Conservation (phyloP, 495 filamentous ascomycete species). For the Penicillium subrubescens region DNA sequence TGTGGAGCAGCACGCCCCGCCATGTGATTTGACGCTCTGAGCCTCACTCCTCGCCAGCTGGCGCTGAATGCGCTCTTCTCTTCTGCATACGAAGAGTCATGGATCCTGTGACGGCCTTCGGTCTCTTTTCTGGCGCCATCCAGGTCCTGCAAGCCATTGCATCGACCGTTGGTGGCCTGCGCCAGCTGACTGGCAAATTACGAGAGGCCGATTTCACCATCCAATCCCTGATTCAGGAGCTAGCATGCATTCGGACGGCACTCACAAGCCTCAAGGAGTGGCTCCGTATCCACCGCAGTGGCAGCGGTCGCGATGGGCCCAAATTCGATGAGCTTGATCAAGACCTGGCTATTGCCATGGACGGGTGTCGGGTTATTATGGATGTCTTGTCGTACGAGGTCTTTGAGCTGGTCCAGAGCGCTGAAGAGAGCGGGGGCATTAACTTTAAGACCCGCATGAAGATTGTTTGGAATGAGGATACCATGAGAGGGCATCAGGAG, state of each 20-base stretch:
- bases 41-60: not conserved
- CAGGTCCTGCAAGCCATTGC: conserved; percentile 37
- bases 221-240: conserved; percentile 40
- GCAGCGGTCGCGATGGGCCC: conserved; percentile 27
- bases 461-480: conserved; percentile 47
- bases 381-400: conserved; percentile 44
- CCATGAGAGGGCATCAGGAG: conserved; percentile 43
- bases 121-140: conserved; percentile 32
- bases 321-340: conserved; percentile 31
- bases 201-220: conserved; percentile 47
- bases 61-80: not conserved
- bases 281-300: conserved; percentile 28
- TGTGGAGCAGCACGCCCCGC: conserved; percentile 5
- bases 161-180: conserved; percentile 37
- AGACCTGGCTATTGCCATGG: conserved; percentile 41
- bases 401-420: conserved; percentile 30
- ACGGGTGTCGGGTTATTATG: conserved; percentile 45
- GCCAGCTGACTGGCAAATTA: conserved; percentile 40
- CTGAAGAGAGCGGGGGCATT: conserved; percentile 11
- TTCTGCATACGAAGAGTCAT: conserved; percentile 17
- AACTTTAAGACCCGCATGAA: conserved; percentile 31
- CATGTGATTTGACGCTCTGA: conserved; percentile 9
- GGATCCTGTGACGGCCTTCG: conserved; percentile 38
- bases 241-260: conserved; percentile 43
- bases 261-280: conserved; percentile 46